Evolutionary conservation across 163 green algal genomes (phyloP).

Genomic region (Coccomyxa subellipsoidea): DNA sequence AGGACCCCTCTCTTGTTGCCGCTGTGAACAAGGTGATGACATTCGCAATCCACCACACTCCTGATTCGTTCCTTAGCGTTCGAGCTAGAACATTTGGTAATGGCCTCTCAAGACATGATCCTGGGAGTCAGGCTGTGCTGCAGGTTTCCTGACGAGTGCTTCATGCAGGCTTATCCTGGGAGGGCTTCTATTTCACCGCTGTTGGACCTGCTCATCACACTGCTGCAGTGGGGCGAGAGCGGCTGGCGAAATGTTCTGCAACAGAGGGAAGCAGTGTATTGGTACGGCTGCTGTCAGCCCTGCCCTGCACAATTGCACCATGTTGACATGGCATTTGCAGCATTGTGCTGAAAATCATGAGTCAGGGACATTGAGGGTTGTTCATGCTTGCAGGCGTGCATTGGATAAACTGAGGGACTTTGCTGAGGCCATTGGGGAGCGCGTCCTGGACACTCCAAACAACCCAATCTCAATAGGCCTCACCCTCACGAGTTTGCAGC

Average conservation of each 20-base stretch:
- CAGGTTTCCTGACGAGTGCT: neutral
- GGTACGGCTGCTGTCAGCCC: neutral
- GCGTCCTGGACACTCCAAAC: slow-evolving; percentile 72
- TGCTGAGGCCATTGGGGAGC: slow-evolving; percentile 58
- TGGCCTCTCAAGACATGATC: too few species aligned
- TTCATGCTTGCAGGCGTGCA: slow-evolving; percentile 8
- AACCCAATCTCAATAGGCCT: slow-evolving; percentile 94
- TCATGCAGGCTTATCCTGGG: slow-evolving; percentile 10
- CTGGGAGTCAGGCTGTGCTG: too few species aligned
- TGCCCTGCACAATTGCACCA: too few species aligned
- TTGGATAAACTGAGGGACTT: slow-evolving; percentile 30
- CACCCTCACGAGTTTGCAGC: slow-evolving; percentile 59
- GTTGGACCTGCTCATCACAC: slow-evolving; percentile 92
- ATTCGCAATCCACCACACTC: slow-evolving; percentile 59
- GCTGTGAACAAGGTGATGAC: slow-evolving; percentile 70
- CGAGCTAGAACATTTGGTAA: too few species aligned
- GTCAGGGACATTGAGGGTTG: too few species aligned
- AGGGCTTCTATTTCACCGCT: slow-evolving; percentile 69
- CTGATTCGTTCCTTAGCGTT: too few species aligned
- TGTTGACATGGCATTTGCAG: too few species aligned
- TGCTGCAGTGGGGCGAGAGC: slow-evolving; percentile 80
- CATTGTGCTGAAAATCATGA: too few species aligned
- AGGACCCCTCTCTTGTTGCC: slow-evolving; percentile 18
- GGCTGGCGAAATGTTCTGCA: slow-evolving; percentile 78
- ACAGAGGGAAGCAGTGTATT: slow-evolving; percentile 65